phyloP scores from a whole-genome alignment of 768 basidiomycete genomes.

The Rhodotorula diobovata region DNA sequence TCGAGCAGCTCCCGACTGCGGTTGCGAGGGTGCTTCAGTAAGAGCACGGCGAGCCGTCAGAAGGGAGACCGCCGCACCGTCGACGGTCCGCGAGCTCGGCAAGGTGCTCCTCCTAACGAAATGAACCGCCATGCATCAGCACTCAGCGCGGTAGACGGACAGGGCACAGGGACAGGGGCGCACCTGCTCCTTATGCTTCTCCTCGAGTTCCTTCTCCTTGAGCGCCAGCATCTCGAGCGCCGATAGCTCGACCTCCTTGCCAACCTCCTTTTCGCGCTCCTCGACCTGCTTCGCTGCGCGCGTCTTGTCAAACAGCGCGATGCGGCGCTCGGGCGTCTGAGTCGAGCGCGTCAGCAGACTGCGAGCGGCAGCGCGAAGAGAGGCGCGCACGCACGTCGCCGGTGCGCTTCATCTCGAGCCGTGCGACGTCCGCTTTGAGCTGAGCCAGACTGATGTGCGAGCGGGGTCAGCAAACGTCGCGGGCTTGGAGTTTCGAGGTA shows the following conservation, averaged over 20 bases:
- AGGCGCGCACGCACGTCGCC: neutral
- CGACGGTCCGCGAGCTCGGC: neutral
- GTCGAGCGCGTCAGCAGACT: neutral
- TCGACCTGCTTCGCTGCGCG: neutral
- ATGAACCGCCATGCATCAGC: neutral
- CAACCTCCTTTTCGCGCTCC: neutral
- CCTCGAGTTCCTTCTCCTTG: constrained; percentile 6
- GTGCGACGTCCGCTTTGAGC: constrained; percentile 18
- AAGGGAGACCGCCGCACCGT: neutral
- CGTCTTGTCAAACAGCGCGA: neutral
- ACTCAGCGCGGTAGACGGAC: neutral
- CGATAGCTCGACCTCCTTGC: neutral
- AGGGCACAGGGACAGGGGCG: too few relatives aligned
- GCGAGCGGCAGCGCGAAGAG: neutral
- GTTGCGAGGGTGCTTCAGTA: too few relatives aligned
- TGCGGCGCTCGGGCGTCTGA: neutral
- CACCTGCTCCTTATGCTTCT: constrained; percentile 10
- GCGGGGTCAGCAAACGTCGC: too few relatives aligned
- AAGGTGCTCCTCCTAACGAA: neutral
- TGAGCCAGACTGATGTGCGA: neutral
- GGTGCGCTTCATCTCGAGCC: constrained; percentile 2
- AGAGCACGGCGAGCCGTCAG: neutral
- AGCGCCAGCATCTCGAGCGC: constrained; percentile 17
- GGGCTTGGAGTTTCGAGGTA: too few relatives aligned
- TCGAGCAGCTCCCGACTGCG: constrained; percentile 18